Percentiles rank a stretch among this genome's conserved stretches.
Conservation (phyloP, 441 rosid species). For the Capsella rubella region DNA sequence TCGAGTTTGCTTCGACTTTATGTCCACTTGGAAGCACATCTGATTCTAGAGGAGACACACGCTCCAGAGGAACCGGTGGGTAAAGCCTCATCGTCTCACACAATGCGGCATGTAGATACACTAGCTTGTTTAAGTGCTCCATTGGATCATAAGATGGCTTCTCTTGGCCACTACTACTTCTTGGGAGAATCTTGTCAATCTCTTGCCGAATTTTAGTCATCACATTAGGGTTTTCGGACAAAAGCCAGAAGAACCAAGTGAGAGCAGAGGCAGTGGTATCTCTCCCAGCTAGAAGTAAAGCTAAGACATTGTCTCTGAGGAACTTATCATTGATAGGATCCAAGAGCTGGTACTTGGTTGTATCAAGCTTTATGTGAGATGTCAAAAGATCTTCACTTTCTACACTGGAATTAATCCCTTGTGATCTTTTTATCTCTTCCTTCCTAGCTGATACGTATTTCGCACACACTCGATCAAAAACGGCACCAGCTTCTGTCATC, state of each 20-base stretch:
- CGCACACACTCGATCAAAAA: neutral
- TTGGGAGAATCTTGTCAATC: conserved; percentile 13
- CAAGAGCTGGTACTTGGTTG: neutral
- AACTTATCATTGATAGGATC: neutral
- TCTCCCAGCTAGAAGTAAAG: neutral
- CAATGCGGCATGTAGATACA: conserved; percentile 45
- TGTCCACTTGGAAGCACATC: conserved; percentile 53
- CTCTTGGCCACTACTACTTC: neutral
- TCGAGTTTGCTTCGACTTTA: conserved; percentile 10
- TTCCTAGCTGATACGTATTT: neutral
- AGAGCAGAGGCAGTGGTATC: conserved; percentile 20
- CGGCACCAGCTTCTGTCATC: conserved; percentile 2
- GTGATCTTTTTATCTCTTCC: neutral
- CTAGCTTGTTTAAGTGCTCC: conserved; percentile 30
- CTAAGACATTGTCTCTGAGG: neutral
- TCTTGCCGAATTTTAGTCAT: conserved; percentile 39
- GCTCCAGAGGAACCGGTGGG: conserved; percentile 48
- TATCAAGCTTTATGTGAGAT: conserved; percentile 1
- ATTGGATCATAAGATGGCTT: neutral
- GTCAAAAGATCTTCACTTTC: conserved; percentile 6
- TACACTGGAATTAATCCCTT: neutral
- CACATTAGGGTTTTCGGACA: conserved; percentile 1
- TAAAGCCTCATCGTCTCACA: conserved; percentile 47
- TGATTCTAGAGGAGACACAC: conserved; percentile 10
- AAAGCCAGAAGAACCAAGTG: conserved; percentile 31